phyloP scores from a whole-genome alignment of 345 rosid species.

The Gossypium bickii region DNA sequence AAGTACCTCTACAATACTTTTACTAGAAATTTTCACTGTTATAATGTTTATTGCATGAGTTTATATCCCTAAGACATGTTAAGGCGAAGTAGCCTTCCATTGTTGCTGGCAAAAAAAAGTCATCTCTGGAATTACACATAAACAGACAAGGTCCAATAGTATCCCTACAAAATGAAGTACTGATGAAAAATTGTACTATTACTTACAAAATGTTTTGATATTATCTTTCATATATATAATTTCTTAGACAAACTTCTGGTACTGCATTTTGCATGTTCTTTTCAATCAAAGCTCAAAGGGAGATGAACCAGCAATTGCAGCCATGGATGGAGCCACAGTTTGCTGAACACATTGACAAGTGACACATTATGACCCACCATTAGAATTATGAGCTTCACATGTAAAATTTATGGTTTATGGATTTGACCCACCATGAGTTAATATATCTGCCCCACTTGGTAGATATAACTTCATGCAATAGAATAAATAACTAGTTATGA shows the following conservation, averaged over 20 bases:
- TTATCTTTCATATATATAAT: background rate
- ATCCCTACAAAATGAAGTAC: slow-evolving; percentile 9
- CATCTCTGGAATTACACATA: slow-evolving; percentile 1
- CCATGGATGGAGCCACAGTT: slow-evolving; percentile 8
- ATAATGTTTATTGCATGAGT: background rate
- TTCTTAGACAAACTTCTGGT: background rate
- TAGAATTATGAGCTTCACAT: slow-evolving; percentile 33
- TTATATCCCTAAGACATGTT: slow-evolving; percentile 16
- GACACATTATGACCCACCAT: slow-evolving; percentile 30
- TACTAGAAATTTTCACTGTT: background rate
- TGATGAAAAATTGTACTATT: background rate
- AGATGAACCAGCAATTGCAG: slow-evolving; percentile 6
- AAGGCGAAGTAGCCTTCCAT: slow-evolving; percentile 4
- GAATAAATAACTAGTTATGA: slow-evolving; percentile 11
- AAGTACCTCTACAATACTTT: too few relatives aligned
- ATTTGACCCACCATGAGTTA: slow-evolving; percentile 26
- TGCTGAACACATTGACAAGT: slow-evolving; percentile 5
- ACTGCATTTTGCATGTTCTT: background rate
- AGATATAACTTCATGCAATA: slow-evolving; percentile 11
- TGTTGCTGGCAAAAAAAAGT: slow-evolving; percentile 18
- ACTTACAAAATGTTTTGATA: background rate
- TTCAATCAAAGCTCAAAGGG: background rate
- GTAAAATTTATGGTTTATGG: slow-evolving; percentile 19
- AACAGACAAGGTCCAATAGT: slow-evolving; percentile 11
- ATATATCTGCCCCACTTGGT: slow-evolving; percentile 26